Evolutionary conservation across 257 asterid species (phyloP), one percentile per base, ranked within the genome.

Genomic region (Capsicum baccatum): DNA sequence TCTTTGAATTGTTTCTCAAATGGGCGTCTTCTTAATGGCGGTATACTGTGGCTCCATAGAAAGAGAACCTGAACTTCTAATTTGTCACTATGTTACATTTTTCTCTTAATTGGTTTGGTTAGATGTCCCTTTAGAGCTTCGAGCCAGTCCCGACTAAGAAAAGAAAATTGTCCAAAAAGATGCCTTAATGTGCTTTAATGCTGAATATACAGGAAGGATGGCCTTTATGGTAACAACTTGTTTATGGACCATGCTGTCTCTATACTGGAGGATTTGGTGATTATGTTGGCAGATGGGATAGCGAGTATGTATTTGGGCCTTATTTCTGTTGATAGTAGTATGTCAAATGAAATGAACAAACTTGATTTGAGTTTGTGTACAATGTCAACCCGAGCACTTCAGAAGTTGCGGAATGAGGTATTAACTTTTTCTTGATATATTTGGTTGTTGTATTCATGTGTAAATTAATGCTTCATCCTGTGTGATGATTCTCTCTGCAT

Each of bases 301-400:
- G 98, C 98, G 63, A 89, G 94, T 92, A 94, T 90, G 94, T 94
- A 96, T 83, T 89, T 96, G 92, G 98, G 93, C 92, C 99, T 94
- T 87, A 91, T 96, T 88, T 96, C 99, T 54, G 95, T 96, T 76
- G 99, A 96, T 84, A 87, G 98, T 89, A 89, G 94, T 92, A 66
- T 92, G 80, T 82, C 89, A 79, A 79, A 80, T 82, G 92, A 90
- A 79, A 84, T 88, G 84, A 87, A 82, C 83, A 71, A 83, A 80
- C 88, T 90, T 82, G 91, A 84, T 84, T 79, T 84, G 80, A 85
- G 82, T 84, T 87, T 88, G 81, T 90, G 92, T 86, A 70, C 88
- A 33, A 80, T 90, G 84, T 90, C 92, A 39, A 90, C 91, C 74
- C 81, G 92, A 85, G 83, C 85, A 82, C 92, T 90, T 52, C 92